Conservation (phyloP, 1,284 basidiomycete genomes). For the Cryptococcus sp. region DNA sequence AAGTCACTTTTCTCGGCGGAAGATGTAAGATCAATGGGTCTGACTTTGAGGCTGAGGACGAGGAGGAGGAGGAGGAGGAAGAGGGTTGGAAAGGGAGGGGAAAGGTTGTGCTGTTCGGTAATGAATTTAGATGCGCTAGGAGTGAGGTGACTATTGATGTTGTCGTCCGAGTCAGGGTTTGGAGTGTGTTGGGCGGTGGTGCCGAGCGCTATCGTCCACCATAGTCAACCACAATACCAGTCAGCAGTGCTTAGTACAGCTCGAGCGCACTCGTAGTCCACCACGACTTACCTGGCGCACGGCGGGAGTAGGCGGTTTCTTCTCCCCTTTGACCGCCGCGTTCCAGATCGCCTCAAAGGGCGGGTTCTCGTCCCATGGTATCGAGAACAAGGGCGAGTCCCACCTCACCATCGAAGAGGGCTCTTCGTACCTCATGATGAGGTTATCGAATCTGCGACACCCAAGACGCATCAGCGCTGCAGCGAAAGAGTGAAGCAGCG, state of each 20-base stretch:
- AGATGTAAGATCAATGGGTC: constrained; percentile 11
- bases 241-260: not conserved
- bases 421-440: constrained; percentile 88
- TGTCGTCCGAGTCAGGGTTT: constrained; percentile 72
- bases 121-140: constrained; percentile 60
- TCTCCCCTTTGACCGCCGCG: constrained; percentile 71
- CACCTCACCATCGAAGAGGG: constrained; percentile 95
- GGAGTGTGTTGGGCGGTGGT: constrained; percentile 78
- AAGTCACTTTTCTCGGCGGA: constrained; percentile 64
- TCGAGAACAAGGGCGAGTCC: constrained; percentile 91
- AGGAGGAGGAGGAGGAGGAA: not conserved
- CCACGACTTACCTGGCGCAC: constrained; percentile 67
- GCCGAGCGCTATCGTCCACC: constrained; percentile 61
- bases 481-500: too few species aligned
- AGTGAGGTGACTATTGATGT: constrained; percentile 68
- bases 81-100: constrained; percentile 59
- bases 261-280: not conserved
- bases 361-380: constrained; percentile 69
- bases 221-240: constrained; percentile 2
- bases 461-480: not conserved
- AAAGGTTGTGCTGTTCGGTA: constrained; percentile 57
- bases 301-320: constrained; percentile 85
- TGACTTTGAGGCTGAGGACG: too few species aligned
- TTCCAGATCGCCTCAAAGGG: constrained; percentile 77
- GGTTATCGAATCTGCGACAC: constrained; percentile 73